phyloP scores from a whole-genome alignment of 495 filamentous ascomycete species.

The Neurospora tetraspora region DNA sequence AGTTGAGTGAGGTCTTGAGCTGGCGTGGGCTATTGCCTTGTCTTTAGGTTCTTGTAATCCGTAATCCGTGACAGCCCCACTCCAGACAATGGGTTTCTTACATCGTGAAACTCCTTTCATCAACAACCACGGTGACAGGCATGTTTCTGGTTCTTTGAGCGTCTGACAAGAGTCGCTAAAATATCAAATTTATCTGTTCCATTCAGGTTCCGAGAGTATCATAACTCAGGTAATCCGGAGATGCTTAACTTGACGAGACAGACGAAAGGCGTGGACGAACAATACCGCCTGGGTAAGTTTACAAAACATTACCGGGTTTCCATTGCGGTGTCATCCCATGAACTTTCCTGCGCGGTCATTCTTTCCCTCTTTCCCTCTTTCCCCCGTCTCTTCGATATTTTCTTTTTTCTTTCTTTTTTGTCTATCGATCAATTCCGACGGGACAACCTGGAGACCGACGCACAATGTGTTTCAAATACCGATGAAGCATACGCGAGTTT shows the following conservation, averaged over 20 bases:
- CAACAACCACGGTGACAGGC: neutral
- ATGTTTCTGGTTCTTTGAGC: neutral
- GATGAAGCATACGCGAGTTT: no score
- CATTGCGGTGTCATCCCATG: neutral
- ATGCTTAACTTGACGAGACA: neutral
- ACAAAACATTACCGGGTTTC: neutral
- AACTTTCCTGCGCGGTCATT: neutral
- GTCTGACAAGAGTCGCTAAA: neutral
- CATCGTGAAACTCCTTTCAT: neutral
- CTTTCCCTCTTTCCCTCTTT: no score
- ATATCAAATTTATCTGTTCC: neutral
- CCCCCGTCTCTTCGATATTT: no score
- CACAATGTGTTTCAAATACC: no score
- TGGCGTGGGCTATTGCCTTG: neutral
- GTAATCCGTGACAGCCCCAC: neutral
- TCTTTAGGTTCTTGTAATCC: neutral
- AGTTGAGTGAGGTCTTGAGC: neutral
- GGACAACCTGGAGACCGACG: no score
- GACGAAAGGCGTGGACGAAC: neutral
- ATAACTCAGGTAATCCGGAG: fast-evolving
- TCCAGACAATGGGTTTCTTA: neutral
- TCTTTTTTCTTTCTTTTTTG: no score
- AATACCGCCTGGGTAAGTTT: neutral
- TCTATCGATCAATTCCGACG: no score
- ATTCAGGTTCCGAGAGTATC: no score